These are phyloP conservation scores for Psidium friedrichsthalianum DNA, from an alignment of 345 rosid genomes.

Conservation along the genomic window DNA sequence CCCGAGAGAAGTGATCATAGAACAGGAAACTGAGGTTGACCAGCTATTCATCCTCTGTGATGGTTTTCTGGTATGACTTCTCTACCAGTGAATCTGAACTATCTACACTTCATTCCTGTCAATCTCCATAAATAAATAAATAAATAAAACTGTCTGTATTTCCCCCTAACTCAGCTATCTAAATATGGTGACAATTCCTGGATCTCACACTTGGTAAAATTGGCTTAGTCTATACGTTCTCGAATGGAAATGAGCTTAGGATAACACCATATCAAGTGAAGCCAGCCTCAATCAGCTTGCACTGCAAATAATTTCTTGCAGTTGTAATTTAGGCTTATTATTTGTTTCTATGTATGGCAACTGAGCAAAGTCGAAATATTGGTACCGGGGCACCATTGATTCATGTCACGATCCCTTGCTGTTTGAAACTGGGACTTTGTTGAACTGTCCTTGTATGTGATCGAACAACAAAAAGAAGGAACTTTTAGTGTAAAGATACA, in stretches of 20 bases:
- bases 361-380: neutral
- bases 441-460: neutral
- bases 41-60: constrained; percentile 72
- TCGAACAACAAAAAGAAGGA: neutral
- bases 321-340: neutral
- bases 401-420: neutral
- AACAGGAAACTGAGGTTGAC: constrained; percentile 59
- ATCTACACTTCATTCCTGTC: neutral
- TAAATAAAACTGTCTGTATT: neutral
- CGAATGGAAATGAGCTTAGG: neutral
- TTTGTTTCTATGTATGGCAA: neutral
- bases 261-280: neutral
- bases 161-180: neutral
- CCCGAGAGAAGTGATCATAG: constrained; percentile 73
- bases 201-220: neutral
- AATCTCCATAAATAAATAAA: neutral
- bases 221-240: neutral
- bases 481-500: neutral
- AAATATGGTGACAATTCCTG: neutral
- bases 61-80: constrained; percentile 52
- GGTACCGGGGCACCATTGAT: neutral
- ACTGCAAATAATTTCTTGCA: neutral
- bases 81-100: neutral
- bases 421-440: neutral
- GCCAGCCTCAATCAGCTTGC: neutral